A percentile compares a stretch with the other conserved stretches of the same genome.
Evolutionary conservation across 768 basidiomycete species (phyloP).

Genomic region (Amanita pallidorosea): DNA sequence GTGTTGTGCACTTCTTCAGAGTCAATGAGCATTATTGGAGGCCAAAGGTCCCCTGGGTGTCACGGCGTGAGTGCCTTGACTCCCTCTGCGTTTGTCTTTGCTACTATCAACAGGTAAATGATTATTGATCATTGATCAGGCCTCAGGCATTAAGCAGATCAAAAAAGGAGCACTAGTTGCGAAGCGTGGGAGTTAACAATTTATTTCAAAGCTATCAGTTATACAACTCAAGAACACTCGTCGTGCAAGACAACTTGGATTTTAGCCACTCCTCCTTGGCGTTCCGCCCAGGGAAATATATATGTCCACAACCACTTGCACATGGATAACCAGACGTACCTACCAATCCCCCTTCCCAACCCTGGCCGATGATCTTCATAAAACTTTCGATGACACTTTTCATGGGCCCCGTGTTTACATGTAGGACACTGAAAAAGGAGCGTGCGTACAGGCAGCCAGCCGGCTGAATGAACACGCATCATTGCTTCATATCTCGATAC

Average conservation of each 20-base stretch:
- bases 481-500: neutral
- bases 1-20: no score
- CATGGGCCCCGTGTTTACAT: constrained; percentile 77
- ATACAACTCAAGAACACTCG: neutral
- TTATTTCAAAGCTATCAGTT: neutral
- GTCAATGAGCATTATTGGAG: no score
- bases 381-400: constrained; percentile 62
- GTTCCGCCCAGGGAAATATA: constrained; percentile 32
- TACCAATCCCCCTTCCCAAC: constrained; percentile 7
- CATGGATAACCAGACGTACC: constrained; percentile 49
- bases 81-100: no score
- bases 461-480: constrained; percentile 34
- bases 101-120: no score
- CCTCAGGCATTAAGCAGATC: no score
- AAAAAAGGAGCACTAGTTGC: no score
- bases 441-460: constrained; percentile 60
- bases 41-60: no score
- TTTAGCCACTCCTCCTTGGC: neutral
- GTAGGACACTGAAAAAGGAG: constrained; percentile 66
- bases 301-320: constrained; percentile 76
- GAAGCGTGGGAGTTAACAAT: no score
- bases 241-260: neutral
- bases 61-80: no score
- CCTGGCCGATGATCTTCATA: constrained; percentile 42
- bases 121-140: no score